A percentile compares a stretch with the other conserved stretches of the same genome.
These are phyloP conservation scores for Fraxinus anomala DNA, from an alignment of 257 asterid species.

Conservation along the genomic window DNA sequence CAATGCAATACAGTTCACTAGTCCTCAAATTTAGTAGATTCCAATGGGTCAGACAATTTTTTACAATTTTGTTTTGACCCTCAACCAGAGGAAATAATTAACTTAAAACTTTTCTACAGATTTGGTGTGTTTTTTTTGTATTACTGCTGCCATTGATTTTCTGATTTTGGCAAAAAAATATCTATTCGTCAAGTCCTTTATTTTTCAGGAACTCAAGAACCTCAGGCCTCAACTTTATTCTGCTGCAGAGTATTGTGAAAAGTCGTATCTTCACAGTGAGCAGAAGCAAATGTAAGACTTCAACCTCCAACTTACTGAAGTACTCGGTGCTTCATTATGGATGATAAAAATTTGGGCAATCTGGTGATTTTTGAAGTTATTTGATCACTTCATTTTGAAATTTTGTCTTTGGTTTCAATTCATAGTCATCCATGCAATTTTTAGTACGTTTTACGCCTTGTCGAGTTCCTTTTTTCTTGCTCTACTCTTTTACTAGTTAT, in stretches of 20 bases:
- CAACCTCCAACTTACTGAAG: conserved; percentile 14
- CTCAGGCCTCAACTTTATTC: conserved; percentile 91
- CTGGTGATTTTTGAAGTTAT: neutral
- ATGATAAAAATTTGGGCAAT: neutral
- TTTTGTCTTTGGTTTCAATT: neutral
- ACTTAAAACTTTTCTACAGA: too few relatives aligned
- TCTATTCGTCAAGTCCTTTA: too few relatives aligned
- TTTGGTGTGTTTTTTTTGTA: too few relatives aligned
- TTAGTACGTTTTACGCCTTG: neutral
- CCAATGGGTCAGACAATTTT: neutral
- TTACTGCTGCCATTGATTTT: too few relatives aligned
- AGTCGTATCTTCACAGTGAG: conserved; percentile 82
- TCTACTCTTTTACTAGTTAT: too few relatives aligned
- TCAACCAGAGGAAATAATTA: too few relatives aligned
- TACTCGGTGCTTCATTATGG: neutral
- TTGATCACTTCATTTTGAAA: neutral
- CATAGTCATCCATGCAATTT: neutral
- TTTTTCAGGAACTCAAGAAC: conserved; percentile 79
- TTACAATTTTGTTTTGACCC: too few relatives aligned
- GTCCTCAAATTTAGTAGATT: neutral
- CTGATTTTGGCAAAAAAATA: too few relatives aligned
- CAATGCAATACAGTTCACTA: neutral
- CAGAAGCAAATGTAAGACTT: conserved; percentile 81
- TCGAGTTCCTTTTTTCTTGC: too few relatives aligned
- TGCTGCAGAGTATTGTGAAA: conserved; percentile 95